Evolutionary conservation across 1,139 yeast species (phyloP), one percentile per base, ranked within the genome.

Genomic region (Geotrichum phurueaensis): DNA sequence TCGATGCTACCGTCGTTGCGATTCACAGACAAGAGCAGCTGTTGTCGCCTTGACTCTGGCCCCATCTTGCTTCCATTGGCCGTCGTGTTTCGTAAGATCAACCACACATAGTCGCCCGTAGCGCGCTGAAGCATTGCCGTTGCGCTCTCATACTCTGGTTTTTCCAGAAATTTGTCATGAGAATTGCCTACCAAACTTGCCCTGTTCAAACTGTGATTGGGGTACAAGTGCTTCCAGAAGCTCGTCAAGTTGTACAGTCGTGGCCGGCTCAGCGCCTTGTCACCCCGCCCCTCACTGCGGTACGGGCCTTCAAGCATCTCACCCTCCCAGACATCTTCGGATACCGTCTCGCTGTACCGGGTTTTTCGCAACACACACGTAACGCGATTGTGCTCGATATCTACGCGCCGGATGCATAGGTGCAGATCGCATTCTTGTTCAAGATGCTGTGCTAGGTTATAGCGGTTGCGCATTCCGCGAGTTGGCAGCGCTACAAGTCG

Each of bases 291-390:
- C 20, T 39, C 52, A 39, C 48, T 13, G 12, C 15, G 31, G n/a
- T 43, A 23, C 6, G 60, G 60, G 1, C 53, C 55, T 18, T 58
- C 60, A 10, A 54, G 52, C 58, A 58, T 54, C 22, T 58, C 58
- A 2, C 60, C 60, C 25, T 54, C 55, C 60, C 60, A 58, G 9
- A 54, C 48, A 33, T 57, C 53, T 29, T 57, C 56, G 13, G 53
- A 15, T 9, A 15, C 25, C 2, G 15, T n/a, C 43, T 39, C 47
- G 27, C 15, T 48, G 51, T 48, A 29, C 7, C 25, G 23, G 3
- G 25, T 43, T 39, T 25, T 49, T 9, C 29, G 23, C 36, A 58
- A 10, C 6, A 47, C 25, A 18, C 55, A 51, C 13, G 58, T 54
- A 9, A 58, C 39, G 6, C 52, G 54, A 23, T 58, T 58, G 25